Evolutionary conservation across 495 filamentous ascomycete species (phyloP), one percentile per base, ranked within the genome.

Genomic region (Cryomyces minteri): DNA sequence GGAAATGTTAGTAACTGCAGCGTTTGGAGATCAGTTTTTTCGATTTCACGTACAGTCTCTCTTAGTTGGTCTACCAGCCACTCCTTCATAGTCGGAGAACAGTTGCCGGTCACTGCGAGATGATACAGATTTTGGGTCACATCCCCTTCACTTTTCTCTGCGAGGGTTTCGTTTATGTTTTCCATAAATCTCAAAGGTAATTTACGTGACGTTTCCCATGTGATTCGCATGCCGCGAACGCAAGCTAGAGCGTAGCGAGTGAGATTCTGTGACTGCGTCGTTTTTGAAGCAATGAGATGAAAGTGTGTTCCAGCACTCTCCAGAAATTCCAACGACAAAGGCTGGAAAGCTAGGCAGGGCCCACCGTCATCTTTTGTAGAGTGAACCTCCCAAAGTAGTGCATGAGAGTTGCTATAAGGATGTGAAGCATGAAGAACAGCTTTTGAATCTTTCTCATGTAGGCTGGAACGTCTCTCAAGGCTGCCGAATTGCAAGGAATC

Each of bases 21-120:
- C 70, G 2, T 72, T 68, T 12, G 90, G 77, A n/a, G 84, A 79
- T 55, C 88, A 88, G 41, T 95, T 85, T 90, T 90, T 95, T 45
- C 88, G 72, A 60, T 94, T 96, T 54, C 93, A 84, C 36, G 48
- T 70, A 90, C 87, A 53, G 84, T 70, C 52, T 95, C 90, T 30
- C 75, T 76, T 30, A 98, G 62, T 50, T 82, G 80, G 62, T 95
- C 88, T 5, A 88, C 74, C 3, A 98, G 62, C 76, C 93, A 98
- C 56, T 96, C 90, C 53, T 72, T 75, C 43, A 95, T 66, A 25
- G 73, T 69, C 18, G 75, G 70, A 51, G 78, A 80, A 18, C 83
- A 87, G 59, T 88, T 71, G 0, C 88, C 88, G 5, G 87, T 94
- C 6, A 82, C 76, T 7, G 87, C 82, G 1, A 92, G 68, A 57